Conservation (phyloP, 176 grass and related monocot genomes). For the Oryza brachyantha region DNA sequence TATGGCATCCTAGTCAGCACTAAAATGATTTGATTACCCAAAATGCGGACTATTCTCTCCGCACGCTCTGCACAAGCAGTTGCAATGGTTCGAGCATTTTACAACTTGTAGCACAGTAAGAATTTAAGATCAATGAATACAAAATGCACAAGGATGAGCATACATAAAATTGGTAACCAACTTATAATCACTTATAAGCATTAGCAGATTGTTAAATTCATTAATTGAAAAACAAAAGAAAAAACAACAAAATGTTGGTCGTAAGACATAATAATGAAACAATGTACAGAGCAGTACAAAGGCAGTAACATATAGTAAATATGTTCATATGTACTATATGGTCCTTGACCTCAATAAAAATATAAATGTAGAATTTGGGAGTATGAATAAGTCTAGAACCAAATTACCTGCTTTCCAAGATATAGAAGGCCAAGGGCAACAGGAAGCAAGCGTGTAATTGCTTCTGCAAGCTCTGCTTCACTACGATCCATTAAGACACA, state of each 20-base stretch:
- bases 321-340: background rate
- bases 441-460: constrained; percentile 76
- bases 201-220: background rate
- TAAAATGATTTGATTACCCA: no score
- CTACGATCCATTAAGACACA: constrained; percentile 85
- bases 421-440: constrained; percentile 95
- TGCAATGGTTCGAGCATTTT: background rate
- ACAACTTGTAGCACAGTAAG: background rate
- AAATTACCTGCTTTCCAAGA: constrained; percentile 90
- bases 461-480: constrained; percentile 77
- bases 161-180: background rate
- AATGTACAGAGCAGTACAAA: background rate
- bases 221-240: background rate
- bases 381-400: background rate
- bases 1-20: background rate
- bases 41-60: no score
- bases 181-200: background rate
- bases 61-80: no score
- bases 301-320: background rate
- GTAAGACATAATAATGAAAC: background rate
- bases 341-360: background rate
- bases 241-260: background rate
- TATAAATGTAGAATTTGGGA: background rate
- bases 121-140: background rate
- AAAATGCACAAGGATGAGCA: background rate